Conservation (phyloP, 805 yeast genomes). For the Vanderwaltozyma yarrowii region DNA sequence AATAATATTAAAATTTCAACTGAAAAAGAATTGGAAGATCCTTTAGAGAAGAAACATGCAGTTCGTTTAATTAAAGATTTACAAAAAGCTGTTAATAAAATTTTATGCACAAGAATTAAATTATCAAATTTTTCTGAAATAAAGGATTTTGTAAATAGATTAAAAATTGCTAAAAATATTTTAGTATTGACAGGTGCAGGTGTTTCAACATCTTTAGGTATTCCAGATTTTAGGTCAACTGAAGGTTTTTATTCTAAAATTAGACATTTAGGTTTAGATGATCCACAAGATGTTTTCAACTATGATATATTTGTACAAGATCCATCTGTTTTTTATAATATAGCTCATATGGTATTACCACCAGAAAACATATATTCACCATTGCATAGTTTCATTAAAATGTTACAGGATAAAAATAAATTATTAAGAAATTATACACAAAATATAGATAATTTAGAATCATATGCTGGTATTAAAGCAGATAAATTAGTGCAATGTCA, state of each 20-base stretch:
- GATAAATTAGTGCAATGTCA: constrained; percentile 79
- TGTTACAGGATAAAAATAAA: constrained; percentile 65
- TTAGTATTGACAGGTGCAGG: constrained; percentile 89
- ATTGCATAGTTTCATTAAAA: constrained; percentile 66
- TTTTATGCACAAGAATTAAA: constrained; percentile 44
- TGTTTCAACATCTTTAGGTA: constrained; percentile 79
- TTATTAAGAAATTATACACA: constrained; percentile 80
- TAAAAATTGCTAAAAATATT: constrained; percentile 48
- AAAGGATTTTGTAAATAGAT: constrained; percentile 45
- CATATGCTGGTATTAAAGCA: constrained; percentile 56
- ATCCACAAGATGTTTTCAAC: constrained; percentile 88
- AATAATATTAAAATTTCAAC: not conserved
- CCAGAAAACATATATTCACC: constrained; percentile 59
- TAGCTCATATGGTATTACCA: constrained; percentile 78
- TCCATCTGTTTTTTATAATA: constrained; percentile 70
- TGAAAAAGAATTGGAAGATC: constrained; percentile 11
- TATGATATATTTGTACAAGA: constrained; percentile 55
- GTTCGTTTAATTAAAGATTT: constrained; percentile 40
- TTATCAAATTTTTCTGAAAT: constrained; percentile 44
- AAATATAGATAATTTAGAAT: constrained; percentile 79
- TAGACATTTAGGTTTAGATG: constrained; percentile 56
- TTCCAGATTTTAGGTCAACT: constrained; percentile 85
- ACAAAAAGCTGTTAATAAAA: constrained; percentile 56
- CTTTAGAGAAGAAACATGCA: constrained; percentile 36
- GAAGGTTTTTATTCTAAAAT: constrained; percentile 71